Conservation (phyloP, 2,329 filamentous ascomycete genomes). For the Aspergillus pseudoterreus region DNA sequence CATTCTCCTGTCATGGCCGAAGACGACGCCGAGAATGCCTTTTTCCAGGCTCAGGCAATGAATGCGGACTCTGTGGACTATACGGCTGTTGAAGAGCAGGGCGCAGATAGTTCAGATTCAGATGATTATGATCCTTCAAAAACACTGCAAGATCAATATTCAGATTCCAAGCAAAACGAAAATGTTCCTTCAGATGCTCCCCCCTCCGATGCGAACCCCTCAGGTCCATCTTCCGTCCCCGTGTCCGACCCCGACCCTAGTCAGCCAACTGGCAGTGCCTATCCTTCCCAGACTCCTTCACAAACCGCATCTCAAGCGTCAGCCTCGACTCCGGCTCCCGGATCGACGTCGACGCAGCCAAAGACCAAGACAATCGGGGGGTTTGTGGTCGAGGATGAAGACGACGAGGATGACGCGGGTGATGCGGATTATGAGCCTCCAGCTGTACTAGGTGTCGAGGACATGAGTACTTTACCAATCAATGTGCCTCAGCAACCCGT, state of each 20-base stretch:
- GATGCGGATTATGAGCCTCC: slow-evolving; percentile 53
- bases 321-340: slow-evolving; percentile 26
- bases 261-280: slow-evolving; percentile 24
- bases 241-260: slow-evolving; percentile 26
- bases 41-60: slow-evolving; percentile 48
- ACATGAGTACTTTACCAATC: slow-evolving; percentile 47
- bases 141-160: slow-evolving; percentile 41
- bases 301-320: slow-evolving; percentile 33
- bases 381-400: slow-evolving; percentile 62
- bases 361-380: slow-evolving; percentile 56
- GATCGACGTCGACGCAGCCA: slow-evolving; percentile 34
- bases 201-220: slow-evolving; percentile 20
- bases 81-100: slow-evolving; percentile 50
- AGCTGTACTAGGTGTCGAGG: slow-evolving; percentile 48
- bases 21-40: slow-evolving; percentile 52
- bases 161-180: slow-evolving; percentile 31
- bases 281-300: slow-evolving; percentile 31
- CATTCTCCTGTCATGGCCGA: slow-evolving; percentile 44
- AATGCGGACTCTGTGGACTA: slow-evolving; percentile 37
- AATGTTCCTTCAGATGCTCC: slow-evolving; percentile 22
- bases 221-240: slow-evolving; percentile 16
- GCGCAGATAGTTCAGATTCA: slow-evolving; percentile 52
- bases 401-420: slow-evolving; percentile 53
- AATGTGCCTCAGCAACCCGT: slow-evolving; percentile 51
- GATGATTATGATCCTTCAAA: slow-evolving; percentile 56